Conservation (phyloP, 441 rosid genomes). For the Gossypium schwendimanii region DNA sequence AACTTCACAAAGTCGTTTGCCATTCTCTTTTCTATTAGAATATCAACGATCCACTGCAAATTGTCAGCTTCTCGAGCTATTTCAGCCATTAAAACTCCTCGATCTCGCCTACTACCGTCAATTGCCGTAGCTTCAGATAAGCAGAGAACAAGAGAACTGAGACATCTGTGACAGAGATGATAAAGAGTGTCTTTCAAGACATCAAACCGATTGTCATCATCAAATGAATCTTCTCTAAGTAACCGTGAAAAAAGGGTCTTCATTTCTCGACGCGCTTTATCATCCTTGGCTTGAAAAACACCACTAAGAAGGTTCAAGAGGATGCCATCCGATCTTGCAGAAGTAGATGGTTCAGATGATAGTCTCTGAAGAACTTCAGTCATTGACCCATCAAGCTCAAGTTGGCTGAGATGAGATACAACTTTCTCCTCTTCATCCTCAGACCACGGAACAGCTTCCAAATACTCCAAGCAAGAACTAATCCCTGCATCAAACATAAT, state of each 20-base stretch:
- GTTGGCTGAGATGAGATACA: slow-evolving; percentile 50
- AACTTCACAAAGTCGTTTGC: slow-evolving; percentile 70
- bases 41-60: slow-evolving; percentile 81
- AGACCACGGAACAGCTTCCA: slow-evolving; percentile 97
- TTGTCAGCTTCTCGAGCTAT: slow-evolving; percentile 86
- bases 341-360: slow-evolving; percentile 48
- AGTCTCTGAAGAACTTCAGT: slow-evolving; percentile 68
- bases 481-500: slow-evolving; percentile 69
- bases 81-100: slow-evolving; percentile 71
- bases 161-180: slow-evolving; percentile 66
- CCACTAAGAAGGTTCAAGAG: slow-evolving; percentile 55
- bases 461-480: slow-evolving; percentile 59
- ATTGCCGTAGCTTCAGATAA: slow-evolving; percentile 60
- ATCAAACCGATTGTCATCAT: slow-evolving; percentile 32
- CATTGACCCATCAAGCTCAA: slow-evolving; percentile 48
- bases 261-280: slow-evolving; percentile 88
- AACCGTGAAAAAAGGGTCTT: slow-evolving; percentile 58
- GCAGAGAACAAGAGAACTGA: slow-evolving; percentile 66
- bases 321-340: slow-evolving; percentile 53
- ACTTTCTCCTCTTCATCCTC: slow-evolving; percentile 70
- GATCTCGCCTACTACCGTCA: slow-evolving; percentile 41
- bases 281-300: slow-evolving; percentile 78
- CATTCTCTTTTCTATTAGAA: slow-evolving; percentile 54
- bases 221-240: slow-evolving; percentile 52
- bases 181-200: slow-evolving; percentile 64